Percentiles rank a stretch among this genome's conserved stretches.
Evolutionary conservation across 768 basidiomycete genomes (phyloP).

Genomic region (Kwoniella mangroviensis): DNA sequence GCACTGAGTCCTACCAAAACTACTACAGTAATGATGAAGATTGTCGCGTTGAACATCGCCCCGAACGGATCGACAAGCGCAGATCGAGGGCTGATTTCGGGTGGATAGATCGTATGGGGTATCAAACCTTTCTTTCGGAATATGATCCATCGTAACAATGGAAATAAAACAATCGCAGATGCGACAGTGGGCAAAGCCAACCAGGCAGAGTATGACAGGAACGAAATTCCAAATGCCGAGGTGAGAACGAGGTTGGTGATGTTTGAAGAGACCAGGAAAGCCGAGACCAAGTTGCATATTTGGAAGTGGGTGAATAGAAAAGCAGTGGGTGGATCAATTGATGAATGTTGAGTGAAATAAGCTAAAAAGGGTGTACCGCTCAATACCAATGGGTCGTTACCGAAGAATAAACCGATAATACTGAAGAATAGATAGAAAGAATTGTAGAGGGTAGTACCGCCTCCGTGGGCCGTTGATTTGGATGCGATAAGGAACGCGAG

Average conservation of each 20-base stretch:
- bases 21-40: constrained; percentile 72
- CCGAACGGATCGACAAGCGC: constrained; percentile 75
- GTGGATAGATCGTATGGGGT: constrained; percentile 43
- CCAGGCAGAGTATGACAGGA: constrained; percentile 77
- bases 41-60: constrained; percentile 71
- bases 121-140: constrained; percentile 38
- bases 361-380: constrained; percentile 88
- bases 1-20: constrained; percentile 76
- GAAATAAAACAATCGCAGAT: constrained; percentile 67
- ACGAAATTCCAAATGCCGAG: constrained; percentile 79
- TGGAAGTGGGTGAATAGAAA: constrained; percentile 64
- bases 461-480: constrained; percentile 67
- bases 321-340: constrained; percentile 57
- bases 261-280: constrained; percentile 78
- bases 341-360: constrained; percentile 78
- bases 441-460: constrained; percentile 71
- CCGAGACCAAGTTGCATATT: constrained; percentile 73
- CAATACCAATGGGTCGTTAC: constrained; percentile 92
- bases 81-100: constrained; percentile 61
- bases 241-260: constrained; percentile 93
- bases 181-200: constrained; percentile 79
- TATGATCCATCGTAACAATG: constrained; percentile 50
- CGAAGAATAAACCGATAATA: constrained; percentile 74
- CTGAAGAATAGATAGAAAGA: constrained; percentile 86
- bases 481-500: constrained; percentile 89